Evolutionary conservation across 495 filamentous ascomycete genomes (phyloP).

Genomic region (Podospora pseudocomata): DNA sequence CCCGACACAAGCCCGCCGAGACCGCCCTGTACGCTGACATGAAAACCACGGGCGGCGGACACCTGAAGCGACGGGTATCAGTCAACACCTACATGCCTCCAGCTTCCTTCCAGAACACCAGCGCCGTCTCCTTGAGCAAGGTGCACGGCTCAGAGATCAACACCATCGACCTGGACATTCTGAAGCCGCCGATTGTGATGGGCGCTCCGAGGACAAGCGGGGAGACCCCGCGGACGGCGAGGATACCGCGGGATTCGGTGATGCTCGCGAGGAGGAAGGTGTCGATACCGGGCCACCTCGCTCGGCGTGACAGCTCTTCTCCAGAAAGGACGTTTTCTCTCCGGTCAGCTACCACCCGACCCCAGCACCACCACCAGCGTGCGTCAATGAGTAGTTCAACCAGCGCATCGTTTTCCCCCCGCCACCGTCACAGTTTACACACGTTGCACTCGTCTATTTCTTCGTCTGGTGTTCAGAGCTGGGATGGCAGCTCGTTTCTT

Average conservation of each 20-base stretch:
- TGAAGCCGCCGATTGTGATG: conserved; percentile 6
- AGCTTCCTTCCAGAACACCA: neutral
- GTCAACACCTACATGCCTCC: conserved; percentile 24
- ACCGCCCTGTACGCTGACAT: neutral
- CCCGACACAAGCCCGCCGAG: neutral
- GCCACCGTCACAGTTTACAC: conserved; percentile 31
- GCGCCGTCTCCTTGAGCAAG: neutral
- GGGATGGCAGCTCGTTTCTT: conserved; percentile 11
- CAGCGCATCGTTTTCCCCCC: conserved; percentile 8
- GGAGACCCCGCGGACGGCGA: conserved; percentile 2
- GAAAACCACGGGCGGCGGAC: neutral
- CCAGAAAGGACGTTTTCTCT: conserved; percentile 15
- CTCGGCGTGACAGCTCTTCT: conserved; percentile 13
- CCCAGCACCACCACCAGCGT: conserved; percentile 15
- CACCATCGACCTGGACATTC: neutral
- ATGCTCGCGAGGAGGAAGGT: conserved; percentile 18
- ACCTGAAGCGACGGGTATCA: conserved; percentile 18
- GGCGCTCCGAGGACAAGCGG: conserved; percentile 12
- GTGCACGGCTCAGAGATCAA: neutral
- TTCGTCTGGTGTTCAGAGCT: conserved; percentile 15
- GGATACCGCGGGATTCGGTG: conserved; percentile 23
- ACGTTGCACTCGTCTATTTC: conserved; percentile 29
- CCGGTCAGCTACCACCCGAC: conserved; percentile 13
- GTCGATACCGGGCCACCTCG: neutral
- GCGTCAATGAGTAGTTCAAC: conserved; percentile 3